phyloP scores from a whole-genome alignment of 495 filamentous ascomycete genomes.

The Tuber umbilicatum region DNA sequence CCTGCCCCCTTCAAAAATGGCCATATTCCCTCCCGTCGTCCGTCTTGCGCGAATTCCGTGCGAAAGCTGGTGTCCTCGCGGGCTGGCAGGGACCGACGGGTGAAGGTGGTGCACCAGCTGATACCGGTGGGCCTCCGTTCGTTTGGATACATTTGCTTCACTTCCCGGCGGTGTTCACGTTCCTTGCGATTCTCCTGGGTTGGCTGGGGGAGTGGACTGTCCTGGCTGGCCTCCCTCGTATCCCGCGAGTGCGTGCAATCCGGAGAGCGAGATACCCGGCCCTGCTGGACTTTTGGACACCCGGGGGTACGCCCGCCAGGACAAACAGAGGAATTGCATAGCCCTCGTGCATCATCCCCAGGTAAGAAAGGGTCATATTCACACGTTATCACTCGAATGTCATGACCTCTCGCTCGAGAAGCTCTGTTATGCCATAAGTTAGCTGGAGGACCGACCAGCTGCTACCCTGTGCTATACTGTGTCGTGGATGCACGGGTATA shows the following conservation, averaged over 20 bases:
- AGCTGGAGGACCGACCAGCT: not conserved
- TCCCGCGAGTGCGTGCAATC: not conserved
- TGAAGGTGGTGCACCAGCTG: too few species aligned
- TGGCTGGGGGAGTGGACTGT: too few species aligned
- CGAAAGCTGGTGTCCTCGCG: too few species aligned
- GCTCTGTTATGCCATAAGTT: not conserved
- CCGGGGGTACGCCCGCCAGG: not conserved
- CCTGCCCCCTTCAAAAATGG: too few species aligned
- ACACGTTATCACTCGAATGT: not conserved
- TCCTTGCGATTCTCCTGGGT: too few species aligned
- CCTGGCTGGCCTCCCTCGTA: not conserved
- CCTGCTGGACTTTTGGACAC: not conserved
- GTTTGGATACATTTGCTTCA: too few species aligned
- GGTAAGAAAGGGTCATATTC: not conserved
- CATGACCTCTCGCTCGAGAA: not conserved
- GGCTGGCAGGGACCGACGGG: too few species aligned
- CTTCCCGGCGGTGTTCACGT: too few species aligned
- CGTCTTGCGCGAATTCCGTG: too few species aligned
- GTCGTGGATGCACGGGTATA: not conserved
- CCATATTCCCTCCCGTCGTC: too few species aligned
- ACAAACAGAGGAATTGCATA: not conserved
- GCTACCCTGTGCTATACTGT: not conserved
- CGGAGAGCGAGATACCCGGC: not conserved
- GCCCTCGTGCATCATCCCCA: not conserved
- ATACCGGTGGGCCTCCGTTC: not conserved